A percentile compares a stretch with the other conserved stretches of the same genome.
These are phyloP conservation scores for Fusarium sp. DNA, from an alignment of 2,329 filamentous ascomycete genomes.

Conservation along the genomic window DNA sequence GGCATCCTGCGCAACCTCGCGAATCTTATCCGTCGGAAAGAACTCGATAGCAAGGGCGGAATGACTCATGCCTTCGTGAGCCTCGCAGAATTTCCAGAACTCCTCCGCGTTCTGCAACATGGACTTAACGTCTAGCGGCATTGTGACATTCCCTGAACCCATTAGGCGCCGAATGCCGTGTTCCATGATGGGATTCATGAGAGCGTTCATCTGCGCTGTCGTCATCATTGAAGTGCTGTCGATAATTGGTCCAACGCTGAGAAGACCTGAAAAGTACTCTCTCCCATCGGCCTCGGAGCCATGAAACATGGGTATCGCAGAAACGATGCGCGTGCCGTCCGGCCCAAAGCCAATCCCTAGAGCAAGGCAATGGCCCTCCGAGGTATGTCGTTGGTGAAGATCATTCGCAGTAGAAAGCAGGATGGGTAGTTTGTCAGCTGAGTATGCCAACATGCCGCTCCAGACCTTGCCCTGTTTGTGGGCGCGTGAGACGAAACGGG, in stretches of 20 bases:
- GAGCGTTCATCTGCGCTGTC: slow-evolving; percentile 36
- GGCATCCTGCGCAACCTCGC: slow-evolving; percentile 48
- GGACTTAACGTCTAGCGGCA: slow-evolving; percentile 51
- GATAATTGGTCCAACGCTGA: slow-evolving; percentile 16
- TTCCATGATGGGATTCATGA: slow-evolving; percentile 40
- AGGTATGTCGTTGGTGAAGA: slow-evolving; percentile 28
- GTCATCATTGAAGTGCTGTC: slow-evolving; percentile 34
- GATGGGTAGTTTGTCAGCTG: slow-evolving; percentile 36
- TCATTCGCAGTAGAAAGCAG: slow-evolving; percentile 41
- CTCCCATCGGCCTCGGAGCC: slow-evolving; percentile 29
- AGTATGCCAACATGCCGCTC: slow-evolving; percentile 46
- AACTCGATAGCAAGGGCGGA: slow-evolving; percentile 54
- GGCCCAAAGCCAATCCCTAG: slow-evolving; percentile 38
- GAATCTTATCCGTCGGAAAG: slow-evolving; percentile 54
- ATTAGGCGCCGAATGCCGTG: slow-evolving; percentile 44
- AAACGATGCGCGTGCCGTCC: slow-evolving; percentile 29
- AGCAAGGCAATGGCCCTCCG: slow-evolving; percentile 39
- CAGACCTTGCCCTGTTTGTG: slow-evolving; percentile 48
- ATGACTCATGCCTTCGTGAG: slow-evolving; percentile 33
- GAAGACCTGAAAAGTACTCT: slow-evolving; percentile 35
- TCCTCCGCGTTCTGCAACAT: slow-evolving; percentile 42
- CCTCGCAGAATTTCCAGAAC: slow-evolving; percentile 45
- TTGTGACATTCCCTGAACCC: slow-evolving; percentile 42
- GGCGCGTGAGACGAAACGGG: slow-evolving; percentile 48
- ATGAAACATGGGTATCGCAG: slow-evolving; percentile 39